These are phyloP conservation scores for Tephrocybe rancida DNA, from an alignment of 768 basidiomycete species.

Conservation along the genomic window DNA sequence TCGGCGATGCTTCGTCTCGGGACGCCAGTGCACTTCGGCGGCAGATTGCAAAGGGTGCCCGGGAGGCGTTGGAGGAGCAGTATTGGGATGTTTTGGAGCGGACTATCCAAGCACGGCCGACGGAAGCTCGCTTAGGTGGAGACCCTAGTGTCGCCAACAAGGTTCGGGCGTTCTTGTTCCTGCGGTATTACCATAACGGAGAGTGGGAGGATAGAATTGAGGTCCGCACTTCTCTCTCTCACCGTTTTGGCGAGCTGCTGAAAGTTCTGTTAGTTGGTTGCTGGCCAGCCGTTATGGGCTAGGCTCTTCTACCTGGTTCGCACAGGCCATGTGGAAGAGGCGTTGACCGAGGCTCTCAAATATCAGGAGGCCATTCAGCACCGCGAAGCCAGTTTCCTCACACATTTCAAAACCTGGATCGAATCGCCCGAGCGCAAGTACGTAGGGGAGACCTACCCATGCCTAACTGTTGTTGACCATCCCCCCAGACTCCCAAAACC, in stretches of 20 bases:
- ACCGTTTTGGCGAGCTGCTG: background rate
- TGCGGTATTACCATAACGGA: constrained; percentile 76
- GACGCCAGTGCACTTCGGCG: constrained; percentile 66
- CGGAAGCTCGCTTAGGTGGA: constrained; percentile 87
- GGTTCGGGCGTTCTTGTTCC: constrained; percentile 83
- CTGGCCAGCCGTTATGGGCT: constrained; percentile 91
- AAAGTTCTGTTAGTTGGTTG: constrained; percentile 60
- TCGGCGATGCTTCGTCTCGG: constrained; percentile 65
- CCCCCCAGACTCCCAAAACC: constrained; percentile 75
- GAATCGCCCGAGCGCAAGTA: constrained; percentile 80
- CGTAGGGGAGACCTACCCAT: no score
- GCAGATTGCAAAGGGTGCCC: constrained; percentile 77
- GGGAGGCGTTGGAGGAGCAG: constrained; percentile 86
- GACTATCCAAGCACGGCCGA: constrained; percentile 77
- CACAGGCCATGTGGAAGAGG: constrained; percentile 81
- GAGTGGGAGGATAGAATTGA: constrained; percentile 92
- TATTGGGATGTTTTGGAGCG: constrained; percentile 84
- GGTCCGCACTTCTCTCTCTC: constrained; percentile 42
- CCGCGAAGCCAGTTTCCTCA: constrained; percentile 82
- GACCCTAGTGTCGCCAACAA: constrained; percentile 90
- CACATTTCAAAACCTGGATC: constrained; percentile 82
- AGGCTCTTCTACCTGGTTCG: constrained; percentile 91
- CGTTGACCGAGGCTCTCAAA: constrained; percentile 71
- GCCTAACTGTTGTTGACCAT: no score
- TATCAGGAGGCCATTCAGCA: constrained; percentile 73